Conservation (phyloP, 1,284 basidiomycete species). For the Vanrija pseudolonga region DNA sequence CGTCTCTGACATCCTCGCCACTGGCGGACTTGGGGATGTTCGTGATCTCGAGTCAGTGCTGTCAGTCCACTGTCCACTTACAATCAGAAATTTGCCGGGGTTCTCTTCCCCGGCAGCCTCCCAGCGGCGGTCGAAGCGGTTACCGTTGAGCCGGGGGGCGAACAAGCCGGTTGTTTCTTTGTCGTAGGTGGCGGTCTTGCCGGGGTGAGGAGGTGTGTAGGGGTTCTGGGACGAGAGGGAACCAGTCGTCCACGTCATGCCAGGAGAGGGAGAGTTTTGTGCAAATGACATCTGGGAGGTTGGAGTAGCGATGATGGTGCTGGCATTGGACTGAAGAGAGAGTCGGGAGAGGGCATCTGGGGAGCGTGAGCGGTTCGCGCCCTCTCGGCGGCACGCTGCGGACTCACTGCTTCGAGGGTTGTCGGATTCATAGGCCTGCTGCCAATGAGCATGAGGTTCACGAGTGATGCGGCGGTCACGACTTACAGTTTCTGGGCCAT, state of each 20-base stretch:
- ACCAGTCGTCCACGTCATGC: neutral
- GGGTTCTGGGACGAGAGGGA: neutral
- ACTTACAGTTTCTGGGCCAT: no score
- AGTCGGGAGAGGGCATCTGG: neutral
- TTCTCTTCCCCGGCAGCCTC: conserved; percentile 12
- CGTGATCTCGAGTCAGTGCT: conserved; percentile 17
- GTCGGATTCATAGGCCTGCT: neutral
- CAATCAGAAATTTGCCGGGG: conserved; percentile 28
- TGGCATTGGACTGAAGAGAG: neutral
- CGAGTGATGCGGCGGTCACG: neutral
- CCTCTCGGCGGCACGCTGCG: neutral
- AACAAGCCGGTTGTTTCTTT: neutral
- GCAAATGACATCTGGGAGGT: neutral
- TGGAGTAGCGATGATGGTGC: conserved; percentile 2
- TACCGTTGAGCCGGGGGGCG: neutral
- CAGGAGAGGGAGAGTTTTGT: neutral
- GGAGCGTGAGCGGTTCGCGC: neutral
- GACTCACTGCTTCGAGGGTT: neutral
- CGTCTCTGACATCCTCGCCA: conserved; percentile 15
- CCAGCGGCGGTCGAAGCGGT: neutral
- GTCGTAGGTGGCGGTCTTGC: no score
- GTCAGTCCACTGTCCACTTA: conserved; percentile 4
- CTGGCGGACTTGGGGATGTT: conserved; percentile 23
- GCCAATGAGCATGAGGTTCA: neutral
- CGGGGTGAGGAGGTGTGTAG: neutral